Percentiles rank a stretch among this genome's conserved stretches.
Evolutionary conservation across 768 basidiomycete genomes (phyloP).

Genomic region (Pholiota molesta): DNA sequence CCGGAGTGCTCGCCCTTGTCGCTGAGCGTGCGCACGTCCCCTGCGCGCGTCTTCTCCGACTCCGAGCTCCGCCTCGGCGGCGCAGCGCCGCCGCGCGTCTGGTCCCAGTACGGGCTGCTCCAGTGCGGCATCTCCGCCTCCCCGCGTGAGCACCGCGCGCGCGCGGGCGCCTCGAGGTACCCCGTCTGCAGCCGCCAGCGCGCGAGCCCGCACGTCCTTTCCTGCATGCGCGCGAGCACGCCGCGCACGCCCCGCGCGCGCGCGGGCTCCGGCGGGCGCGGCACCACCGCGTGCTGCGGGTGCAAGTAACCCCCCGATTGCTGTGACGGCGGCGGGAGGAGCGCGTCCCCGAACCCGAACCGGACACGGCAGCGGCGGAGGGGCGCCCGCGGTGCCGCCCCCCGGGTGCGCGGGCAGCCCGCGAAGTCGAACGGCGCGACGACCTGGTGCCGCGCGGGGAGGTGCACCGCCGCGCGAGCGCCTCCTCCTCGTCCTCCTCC

Average conservation of each 20-base stretch:
- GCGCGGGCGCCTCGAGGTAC: conserved; percentile 20
- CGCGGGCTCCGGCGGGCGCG: not conserved
- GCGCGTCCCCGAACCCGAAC: not conserved
- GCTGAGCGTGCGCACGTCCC: not conserved
- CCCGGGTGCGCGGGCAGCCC: conserved; percentile 39
- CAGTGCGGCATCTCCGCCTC: conserved; percentile 7
- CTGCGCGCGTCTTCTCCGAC: conserved; percentile 6
- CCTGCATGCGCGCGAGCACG: conserved; percentile 45
- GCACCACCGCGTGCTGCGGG: not conserved
- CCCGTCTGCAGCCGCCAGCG: conserved; percentile 38
- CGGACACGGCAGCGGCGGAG: too few relatives aligned
- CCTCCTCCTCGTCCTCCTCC: conserved; percentile 27
- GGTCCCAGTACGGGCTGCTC: conserved; percentile 26
- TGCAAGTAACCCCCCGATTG: not conserved
- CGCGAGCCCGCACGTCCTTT: conserved; percentile 40
- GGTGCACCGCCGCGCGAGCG: conserved; percentile 22
- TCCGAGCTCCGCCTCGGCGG: not conserved
- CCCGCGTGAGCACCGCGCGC: not conserved
- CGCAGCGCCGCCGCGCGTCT: not conserved
- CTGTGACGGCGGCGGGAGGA: not conserved
- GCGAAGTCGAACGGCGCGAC: conserved; percentile 55
- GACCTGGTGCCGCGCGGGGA: conserved; percentile 41
- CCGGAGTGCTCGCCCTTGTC: not conserved
- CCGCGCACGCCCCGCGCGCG: conserved; percentile 16
- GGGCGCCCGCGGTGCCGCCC: not conserved